Evolutionary conservation across 2,329 filamentous ascomycete genomes (phyloP), one percentile per base, ranked within the genome.

Genomic region (Drechslerella coelobrocha): DNA sequence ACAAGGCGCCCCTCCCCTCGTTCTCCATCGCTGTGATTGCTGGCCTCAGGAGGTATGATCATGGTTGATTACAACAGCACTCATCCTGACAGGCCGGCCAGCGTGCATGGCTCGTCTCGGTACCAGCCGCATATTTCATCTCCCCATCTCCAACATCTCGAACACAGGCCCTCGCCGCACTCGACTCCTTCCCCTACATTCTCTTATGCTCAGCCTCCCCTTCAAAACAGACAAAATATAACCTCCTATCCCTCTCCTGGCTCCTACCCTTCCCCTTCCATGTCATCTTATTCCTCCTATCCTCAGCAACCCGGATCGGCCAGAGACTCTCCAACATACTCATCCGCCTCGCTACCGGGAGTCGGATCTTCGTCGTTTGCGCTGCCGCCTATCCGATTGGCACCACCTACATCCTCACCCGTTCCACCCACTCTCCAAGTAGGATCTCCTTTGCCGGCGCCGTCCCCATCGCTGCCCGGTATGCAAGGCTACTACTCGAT

Each of bases 371-470:
- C 80, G 41, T 80, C 82, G 6, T 76, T 83, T 63, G 82, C 81
- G 68, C 79, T 84, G 47, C 83, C 82, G 52, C 82, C 81, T 48
- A 83, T 84, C 77, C 82, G 82, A 61, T 45, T 75, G 61, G 75
- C 74, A 37, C 74, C 74, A 77, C 81, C 68, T 81, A 83, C 75
- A 79, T 80, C 79, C 34, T 74, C 77, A 75, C 78, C 78, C 45
- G 77, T 77, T 51, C 77, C 75, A 8, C 75, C 73, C 26, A 76
- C 76, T 61, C 77, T 78, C 73, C 78, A 80, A 71, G 84, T 84
- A 78, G 82, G 81, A 72, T 84, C 84, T 31, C 82, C 83, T 12
- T 78, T 84, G 73, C 83, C 83, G 45, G 83, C 84, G 60, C 81
- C 83, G 37, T 68, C 72, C 37, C 61, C 72, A 23, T 68, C 73